Base-by-base conservation (phyloP, 768 basidiomycete species). In the Mycena indigotica region DNA sequence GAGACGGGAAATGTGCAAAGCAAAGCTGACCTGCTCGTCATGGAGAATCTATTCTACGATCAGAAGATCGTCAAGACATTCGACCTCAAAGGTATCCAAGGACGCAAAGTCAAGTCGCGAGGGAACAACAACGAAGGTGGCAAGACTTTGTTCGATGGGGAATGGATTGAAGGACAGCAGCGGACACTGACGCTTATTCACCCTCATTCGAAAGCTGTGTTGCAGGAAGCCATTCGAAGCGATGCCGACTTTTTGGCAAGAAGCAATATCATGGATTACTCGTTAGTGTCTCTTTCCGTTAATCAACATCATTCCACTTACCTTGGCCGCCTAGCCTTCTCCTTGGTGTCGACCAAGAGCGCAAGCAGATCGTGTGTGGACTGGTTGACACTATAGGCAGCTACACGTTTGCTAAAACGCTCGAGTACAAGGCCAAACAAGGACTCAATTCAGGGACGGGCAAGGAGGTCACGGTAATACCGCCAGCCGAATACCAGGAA, bases 231-330 rank as follows among this genome's bases (percentile, higher is more conserved):
- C 2, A 76, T 93, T 61, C 79, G 73, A 61, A 80, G 75, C 41
- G 91, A 93, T 65, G 85, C 87, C 3, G 89, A 88, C 2, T 94
- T 88, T 66, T 74, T 94, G 28, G 77, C 87, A 0, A 80, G 73
- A 64, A 88, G 86, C 63, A 89, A 90, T 60, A 90, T 93, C 64
- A 92, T 93, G 88, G 91, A 94, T 66, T 94, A 92, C 64, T 91
- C 89, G 85, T 88, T 65, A 58, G 86, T 75, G n/a, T 23, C 17
- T 17, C 53, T n/a, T 4, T 17, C n/a, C 25, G n/a, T 25, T 26
- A 32, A 25, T 50, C 44, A 35, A 26, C 30, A 2, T 56, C 17
- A 13, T n/a, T 26, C n/a, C 16, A 15, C 48, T n/a, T n/a, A n/a
- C n/a, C n/a, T n/a, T n/a, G n/a, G n/a, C n/a, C n/a, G n/a, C n/a